Percentiles rank a stretch among this genome's conserved stretches.
phyloP scores from a whole-genome alignment of 139 green algal species.

The Edaphochlamys debaryana region DNA sequence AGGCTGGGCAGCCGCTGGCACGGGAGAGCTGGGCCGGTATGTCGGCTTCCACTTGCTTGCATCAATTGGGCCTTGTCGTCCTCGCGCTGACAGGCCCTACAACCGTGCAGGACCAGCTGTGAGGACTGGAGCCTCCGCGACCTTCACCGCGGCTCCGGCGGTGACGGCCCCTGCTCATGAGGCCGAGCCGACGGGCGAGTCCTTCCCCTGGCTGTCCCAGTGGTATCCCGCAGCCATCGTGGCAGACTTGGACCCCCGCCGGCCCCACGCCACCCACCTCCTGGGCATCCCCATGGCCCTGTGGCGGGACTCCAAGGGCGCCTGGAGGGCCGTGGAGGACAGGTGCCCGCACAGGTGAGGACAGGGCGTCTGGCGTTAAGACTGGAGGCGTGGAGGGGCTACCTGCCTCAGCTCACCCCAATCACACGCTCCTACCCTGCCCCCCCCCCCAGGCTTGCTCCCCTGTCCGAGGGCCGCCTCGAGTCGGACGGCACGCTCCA shows the following conservation, averaged over 20 bases:
- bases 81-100: no score
- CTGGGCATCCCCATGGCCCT: slow-evolving; percentile 48
- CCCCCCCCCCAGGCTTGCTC: slow-evolving; percentile 42
- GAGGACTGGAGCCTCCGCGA: no score
- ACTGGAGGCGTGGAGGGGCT: not conserved
- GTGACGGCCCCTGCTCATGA: no score
- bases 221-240: slow-evolving; percentile 53
- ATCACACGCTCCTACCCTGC: not conserved
- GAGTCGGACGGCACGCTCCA: slow-evolving; percentile 55
- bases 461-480: slow-evolving; percentile 57
- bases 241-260: slow-evolving; percentile 47
- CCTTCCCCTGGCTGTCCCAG: slow-evolving; percentile 46
- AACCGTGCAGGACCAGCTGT: no score
- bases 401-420: no score
- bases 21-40: no score
- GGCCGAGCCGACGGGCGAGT: not conserved
- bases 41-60: no score
- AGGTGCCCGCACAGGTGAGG: slow-evolving; percentile 52
- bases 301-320: slow-evolving; percentile 39
- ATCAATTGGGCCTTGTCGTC: no score
- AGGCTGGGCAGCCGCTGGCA: no score
- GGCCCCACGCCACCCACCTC: slow-evolving; percentile 44
- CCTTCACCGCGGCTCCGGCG: no score
- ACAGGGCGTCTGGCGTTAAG: not conserved
- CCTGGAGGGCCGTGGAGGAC: slow-evolving; percentile 50